phyloP scores from a whole-genome alignment of 1,284 basidiomycete genomes.

The Termitomyces sp. region DNA sequence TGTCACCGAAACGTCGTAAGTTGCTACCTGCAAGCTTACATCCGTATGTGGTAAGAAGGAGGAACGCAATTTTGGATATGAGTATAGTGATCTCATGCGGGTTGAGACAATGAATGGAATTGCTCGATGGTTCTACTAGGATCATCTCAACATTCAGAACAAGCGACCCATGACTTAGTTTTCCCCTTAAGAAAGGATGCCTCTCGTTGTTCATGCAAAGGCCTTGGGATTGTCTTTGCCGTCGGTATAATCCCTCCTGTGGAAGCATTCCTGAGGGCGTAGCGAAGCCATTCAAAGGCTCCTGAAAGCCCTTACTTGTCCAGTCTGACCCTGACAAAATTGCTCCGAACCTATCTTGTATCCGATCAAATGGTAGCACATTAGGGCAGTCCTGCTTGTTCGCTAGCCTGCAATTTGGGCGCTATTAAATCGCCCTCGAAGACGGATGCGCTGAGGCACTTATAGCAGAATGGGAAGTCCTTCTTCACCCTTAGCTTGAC shows the following conservation, averaged over 20 bases:
- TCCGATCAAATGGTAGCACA: slow-evolving; percentile 24
- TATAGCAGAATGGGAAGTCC: slow-evolving; percentile 28
- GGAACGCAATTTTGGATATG: slow-evolving; percentile 36
- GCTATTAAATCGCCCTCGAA: not conserved
- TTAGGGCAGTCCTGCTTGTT: slow-evolving; percentile 30
- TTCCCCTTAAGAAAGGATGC: slow-evolving; percentile 23
- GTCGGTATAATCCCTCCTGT: slow-evolving; percentile 1
- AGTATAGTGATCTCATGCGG: slow-evolving; percentile 39
- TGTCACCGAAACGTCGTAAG: too few relatives aligned
- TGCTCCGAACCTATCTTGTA: slow-evolving; percentile 25
- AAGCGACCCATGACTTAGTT: slow-evolving; percentile 29
- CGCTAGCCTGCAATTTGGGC: slow-evolving; percentile 25
- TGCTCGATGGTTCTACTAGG: slow-evolving; percentile 27
- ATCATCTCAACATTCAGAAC: too few relatives aligned
- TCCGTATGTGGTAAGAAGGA: slow-evolving; percentile 30
- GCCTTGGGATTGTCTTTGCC: not conserved
- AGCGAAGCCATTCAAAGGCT: slow-evolving; percentile 34
- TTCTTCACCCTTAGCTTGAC: slow-evolving; percentile 7
- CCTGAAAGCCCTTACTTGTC: slow-evolving; percentile 25
- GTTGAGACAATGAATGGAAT: slow-evolving; percentile 28
- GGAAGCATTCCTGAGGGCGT: slow-evolving; percentile 24
- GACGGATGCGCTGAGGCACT: not conserved
- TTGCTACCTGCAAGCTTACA: too few relatives aligned
- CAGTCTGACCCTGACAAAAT: slow-evolving; percentile 18
- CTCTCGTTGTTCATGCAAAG: slow-evolving; percentile 11